Conservation (phyloP, 73 alveolate genomes). For the Tetrahymena elliotti region DNA sequence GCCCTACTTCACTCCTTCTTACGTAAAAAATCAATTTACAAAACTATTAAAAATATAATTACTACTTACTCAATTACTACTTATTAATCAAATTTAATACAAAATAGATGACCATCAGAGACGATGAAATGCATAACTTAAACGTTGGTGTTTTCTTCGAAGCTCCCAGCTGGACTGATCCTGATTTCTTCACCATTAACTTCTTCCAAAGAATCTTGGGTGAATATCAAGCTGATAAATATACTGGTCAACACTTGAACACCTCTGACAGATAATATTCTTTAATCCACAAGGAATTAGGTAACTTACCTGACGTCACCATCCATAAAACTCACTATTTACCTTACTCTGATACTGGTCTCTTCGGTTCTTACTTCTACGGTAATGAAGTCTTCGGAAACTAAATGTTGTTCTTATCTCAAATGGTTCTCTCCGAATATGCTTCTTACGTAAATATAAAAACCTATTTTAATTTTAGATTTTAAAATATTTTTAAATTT, state of each 20-base stretch:
- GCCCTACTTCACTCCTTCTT: constrained; percentile 66
- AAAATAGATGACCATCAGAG: constrained; percentile 51
- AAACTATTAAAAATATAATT: not conserved
- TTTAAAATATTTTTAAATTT: too few species aligned
- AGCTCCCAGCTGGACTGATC: constrained; percentile 59
- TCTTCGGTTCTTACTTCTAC: constrained; percentile 60
- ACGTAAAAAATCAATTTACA: not conserved
- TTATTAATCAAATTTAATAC: not conserved
- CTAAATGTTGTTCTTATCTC: constrained; percentile 42
- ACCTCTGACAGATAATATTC: constrained; percentile 63
- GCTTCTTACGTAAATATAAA: constrained; percentile 4
- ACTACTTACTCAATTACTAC: not conserved
- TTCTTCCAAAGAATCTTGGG: constrained; percentile 59
- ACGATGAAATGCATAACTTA: constrained; percentile 75
- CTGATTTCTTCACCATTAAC: constrained; percentile 61
- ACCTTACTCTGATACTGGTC: constrained; percentile 68
- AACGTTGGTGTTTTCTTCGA: constrained; percentile 73
- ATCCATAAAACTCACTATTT: constrained; percentile 49
- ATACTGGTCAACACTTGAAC: constrained; percentile 66
- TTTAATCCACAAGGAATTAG: constrained; percentile 59
- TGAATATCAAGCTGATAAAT: constrained; percentile 54
- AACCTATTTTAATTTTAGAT: not conserved
- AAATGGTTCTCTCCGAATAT: constrained; percentile 36
- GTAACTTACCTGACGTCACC: constrained; percentile 74
- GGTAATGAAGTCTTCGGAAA: constrained; percentile 72